Evolutionary conservation across 352 stramenopile species (phyloP), one percentile per base, ranked within the genome.

Genomic region (Halophytophthora polymorphica): DNA sequence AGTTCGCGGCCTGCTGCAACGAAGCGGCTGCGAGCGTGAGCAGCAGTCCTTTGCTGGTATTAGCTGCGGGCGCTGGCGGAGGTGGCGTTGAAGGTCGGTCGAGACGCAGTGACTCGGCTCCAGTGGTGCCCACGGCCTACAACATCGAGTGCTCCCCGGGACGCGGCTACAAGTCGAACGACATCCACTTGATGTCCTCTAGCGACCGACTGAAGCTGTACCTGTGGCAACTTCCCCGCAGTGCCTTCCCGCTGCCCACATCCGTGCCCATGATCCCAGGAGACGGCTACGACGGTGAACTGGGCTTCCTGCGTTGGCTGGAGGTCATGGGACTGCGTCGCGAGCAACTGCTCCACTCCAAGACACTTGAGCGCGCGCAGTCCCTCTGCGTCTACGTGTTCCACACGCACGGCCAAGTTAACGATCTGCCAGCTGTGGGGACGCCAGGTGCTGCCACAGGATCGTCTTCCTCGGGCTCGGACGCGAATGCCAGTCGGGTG

Each of bases 131-230:
- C 33, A 90, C 78, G 8, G 81, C 77, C 3, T 95, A 90, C 66
- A 91, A 95, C 36, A 92, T 95, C 39, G 84, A 95, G 52, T 95
- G 78, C 31, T 83, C 69, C 0, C 83, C 83, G 21, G 80, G 80
- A n/a, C 78, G 80, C 35, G 84, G 84, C 25, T 95, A 91, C 67
- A 93, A 95, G 47, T 84, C 82, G 7, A 86, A 54, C 33, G 82
- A 93, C 28, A 88, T 94, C 12, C 61, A 77, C 14, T 49, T 86
- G 34, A 61, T 95, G 10, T 81, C 74, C 1, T 75, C 64, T 7
- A 64, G 68, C 2, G 83, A 93, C 39, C 72, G 83, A 40, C 50
- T 95, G 34, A 83, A 86, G 41, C 50, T 95, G 15, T 93, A 89
- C 45, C 45, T 95, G 21, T 95, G 84, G 84, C 84, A 95, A 39